These are phyloP conservation scores for Talaromyces piceae DNA, from an alignment of 2,329 filamentous ascomycete genomes.

Conservation along the genomic window DNA sequence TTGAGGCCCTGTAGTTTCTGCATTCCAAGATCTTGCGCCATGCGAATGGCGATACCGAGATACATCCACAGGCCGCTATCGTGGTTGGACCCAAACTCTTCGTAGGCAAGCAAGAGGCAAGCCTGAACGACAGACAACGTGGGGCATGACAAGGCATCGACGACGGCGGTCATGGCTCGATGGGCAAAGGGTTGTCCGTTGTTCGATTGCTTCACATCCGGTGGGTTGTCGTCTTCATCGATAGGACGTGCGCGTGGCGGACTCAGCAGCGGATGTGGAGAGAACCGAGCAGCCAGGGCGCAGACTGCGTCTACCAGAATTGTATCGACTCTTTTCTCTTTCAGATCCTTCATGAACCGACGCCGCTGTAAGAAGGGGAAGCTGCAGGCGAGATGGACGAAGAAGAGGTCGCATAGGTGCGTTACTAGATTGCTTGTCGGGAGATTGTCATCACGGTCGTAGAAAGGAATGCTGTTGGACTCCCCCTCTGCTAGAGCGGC, in stretches of 20 bases:
- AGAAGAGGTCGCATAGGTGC: conserved; percentile 72
- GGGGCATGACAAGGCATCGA: conserved; percentile 75
- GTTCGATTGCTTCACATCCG: conserved; percentile 48
- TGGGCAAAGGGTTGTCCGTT: conserved; percentile 72
- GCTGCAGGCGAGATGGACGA: conserved; percentile 72
- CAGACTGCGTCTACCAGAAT: conserved; percentile 85
- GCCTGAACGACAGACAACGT: conserved; percentile 79
- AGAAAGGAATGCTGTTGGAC: conserved; percentile 54
- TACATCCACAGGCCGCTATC: conserved; percentile 95
- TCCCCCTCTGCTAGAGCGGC: conserved; percentile 19
- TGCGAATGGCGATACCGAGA: conserved; percentile 75
- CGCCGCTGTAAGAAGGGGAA: conserved; percentile 73
- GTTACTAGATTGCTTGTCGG: conserved; percentile 70
- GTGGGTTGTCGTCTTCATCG: conserved; percentile 26
- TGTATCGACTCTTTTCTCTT: conserved; percentile 72
- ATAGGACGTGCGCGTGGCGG: conserved; percentile 46
- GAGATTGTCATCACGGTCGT: conserved; percentile 63
- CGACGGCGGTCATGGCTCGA: conserved; percentile 71
- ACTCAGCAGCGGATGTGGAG: conserved; percentile 48
- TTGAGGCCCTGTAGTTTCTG: conserved; percentile 71
- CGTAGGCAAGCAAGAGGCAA: conserved; percentile 75
- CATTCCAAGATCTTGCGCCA: conserved; percentile 71
- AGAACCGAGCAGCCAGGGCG: conserved; percentile 73
- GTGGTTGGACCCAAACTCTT: conserved; percentile 79
- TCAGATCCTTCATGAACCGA: conserved; percentile 66